Percentiles rank a stretch among this genome's conserved stretches.
phyloP scores from a whole-genome alignment of 768 basidiomycete genomes.

The Mycena kentingensis region DNA sequence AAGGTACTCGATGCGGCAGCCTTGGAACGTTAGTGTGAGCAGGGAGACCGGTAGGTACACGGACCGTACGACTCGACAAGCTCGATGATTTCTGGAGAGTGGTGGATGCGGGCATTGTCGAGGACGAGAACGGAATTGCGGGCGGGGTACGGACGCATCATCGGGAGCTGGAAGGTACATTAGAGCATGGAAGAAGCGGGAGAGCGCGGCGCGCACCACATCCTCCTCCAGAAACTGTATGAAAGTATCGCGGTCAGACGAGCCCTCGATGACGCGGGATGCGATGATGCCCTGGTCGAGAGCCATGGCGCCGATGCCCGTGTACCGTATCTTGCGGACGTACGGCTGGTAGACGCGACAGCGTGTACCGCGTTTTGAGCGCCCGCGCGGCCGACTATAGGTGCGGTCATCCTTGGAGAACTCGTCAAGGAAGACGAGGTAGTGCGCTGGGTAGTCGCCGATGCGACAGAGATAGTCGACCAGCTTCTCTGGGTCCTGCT shows the following conservation, averaged over 20 bases:
- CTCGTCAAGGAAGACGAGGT: constrained; percentile 27
- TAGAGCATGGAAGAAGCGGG: no score
- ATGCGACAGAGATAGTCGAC: constrained; percentile 16
- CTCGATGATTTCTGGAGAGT: no score
- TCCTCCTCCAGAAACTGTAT: constrained; percentile 22
- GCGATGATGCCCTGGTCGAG: constrained; percentile 29
- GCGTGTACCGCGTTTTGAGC: constrained; percentile 17
- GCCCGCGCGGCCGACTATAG: constrained; percentile 25
- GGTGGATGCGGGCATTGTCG: no score
- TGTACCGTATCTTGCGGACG: constrained; percentile 22
- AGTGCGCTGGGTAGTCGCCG: constrained; percentile 8
- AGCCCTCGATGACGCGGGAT: constrained; percentile 25
- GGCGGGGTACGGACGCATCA: no score
- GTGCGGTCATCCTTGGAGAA: constrained; percentile 32
- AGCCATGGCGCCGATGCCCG: constrained; percentile 23
- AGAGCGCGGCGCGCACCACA: constrained; percentile 12
- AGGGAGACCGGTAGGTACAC: no score
- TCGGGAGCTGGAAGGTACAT: no score
- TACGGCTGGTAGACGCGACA: constrained; percentile 25
- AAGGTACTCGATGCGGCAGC: no score
- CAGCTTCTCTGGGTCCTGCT: constrained; percentile 5
- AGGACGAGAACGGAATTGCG: no score
- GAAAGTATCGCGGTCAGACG: constrained; percentile 18
- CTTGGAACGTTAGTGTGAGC: no score
- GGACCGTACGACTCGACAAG: no score